Conservation (phyloP, 768 basidiomycete genomes). For the Asterophora lycoperdoides region DNA sequence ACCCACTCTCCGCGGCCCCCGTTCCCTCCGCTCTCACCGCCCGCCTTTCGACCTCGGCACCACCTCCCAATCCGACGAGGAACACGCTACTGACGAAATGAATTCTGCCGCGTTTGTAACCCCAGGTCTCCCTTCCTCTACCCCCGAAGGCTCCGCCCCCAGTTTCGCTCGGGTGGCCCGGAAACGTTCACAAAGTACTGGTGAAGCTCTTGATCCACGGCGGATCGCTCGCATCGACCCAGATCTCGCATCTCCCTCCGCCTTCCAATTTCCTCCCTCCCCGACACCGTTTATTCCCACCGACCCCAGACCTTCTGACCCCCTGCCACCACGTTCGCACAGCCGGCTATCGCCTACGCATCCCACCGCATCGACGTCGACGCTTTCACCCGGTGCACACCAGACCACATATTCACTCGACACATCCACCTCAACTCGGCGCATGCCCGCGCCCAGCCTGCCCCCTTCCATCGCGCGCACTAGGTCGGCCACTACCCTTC, state of each 20-base stretch:
- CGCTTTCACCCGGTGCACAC: slow-evolving; percentile 35
- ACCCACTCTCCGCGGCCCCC: slow-evolving; percentile 4
- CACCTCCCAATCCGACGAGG: slow-evolving; percentile 4
- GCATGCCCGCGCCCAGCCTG: slow-evolving; percentile 19
- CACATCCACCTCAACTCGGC: slow-evolving; percentile 30
- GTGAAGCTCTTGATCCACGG: slow-evolving; percentile 21
- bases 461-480: slow-evolving; percentile 35
- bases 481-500: slow-evolving; percentile 41
- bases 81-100: slow-evolving; percentile 4
- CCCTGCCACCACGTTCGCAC: slow-evolving; percentile 17
- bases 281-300: slow-evolving; percentile 20
- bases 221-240: slow-evolving; percentile 17
- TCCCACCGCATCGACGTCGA: slow-evolving; percentile 23
- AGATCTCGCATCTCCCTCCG: slow-evolving; percentile 32
- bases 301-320: slow-evolving; percentile 14
- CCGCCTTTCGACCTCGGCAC: slow-evolving; percentile 1
- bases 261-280: slow-evolving; percentile 40
- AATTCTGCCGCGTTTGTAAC: slow-evolving; percentile 13
- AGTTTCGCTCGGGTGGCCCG: slow-evolving; percentile 23
- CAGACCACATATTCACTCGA: slow-evolving; percentile 59
- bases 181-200: slow-evolving; percentile 41
- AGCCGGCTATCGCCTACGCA: slow-evolving; percentile 30
- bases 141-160: slow-evolving; percentile 3
- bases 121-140: slow-evolving; percentile 18
- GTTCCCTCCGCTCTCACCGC: neutral